Base-by-base conservation (phyloP, 2,329 filamentous ascomycete genomes). In the Clonostachys rosea region DNA sequence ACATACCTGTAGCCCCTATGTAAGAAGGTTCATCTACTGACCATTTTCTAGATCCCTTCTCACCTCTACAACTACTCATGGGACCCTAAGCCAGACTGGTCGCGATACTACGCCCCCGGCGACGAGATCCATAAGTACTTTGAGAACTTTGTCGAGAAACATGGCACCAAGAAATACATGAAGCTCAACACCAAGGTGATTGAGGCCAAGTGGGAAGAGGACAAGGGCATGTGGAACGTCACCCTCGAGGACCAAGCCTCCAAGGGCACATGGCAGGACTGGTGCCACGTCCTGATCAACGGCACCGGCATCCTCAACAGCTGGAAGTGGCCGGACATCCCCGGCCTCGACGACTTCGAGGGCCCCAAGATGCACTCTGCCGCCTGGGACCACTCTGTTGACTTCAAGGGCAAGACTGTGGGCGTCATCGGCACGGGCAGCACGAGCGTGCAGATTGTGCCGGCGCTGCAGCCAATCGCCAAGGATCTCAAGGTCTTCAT, bases 31-130 rank as follows among this genome's bases (percentile, higher is more conserved):
- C 13, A 16, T 14, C 17, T 13, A 35, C 11, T 14, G 16, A 46
- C 6, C 6, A 42, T 30, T 30, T 17, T 9, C 14, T 6, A 48
- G 83, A 81, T 56, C 65, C 71, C 36, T 81, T 84, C 56, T 60
- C 83, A 63, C 76, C 79, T 30, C 57, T 81, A 42, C 66, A 83
- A 8, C 76, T 84, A 53, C 77, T 83, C 59, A 77, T 71, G 13
- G 74, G 73, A 3, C 81, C 79, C 56, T 69, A 83, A 60, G 79
- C 80, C 2, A 71, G 65, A 24, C 57, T 60, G 47, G 58, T 64
- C 52, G 54, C 66, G 76, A 45, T 70, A 70, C 47, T 78, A 76
- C 51, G 63, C 69, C 1, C 59, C 60, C 16, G 73, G 70, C 0
- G 56, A 60, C 13, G 74, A 78, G 48, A 52, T 76, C 14, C 64